These are phyloP conservation scores for Ceriops zippeliana DNA, from an alignment of 345 rosid genomes.

Conservation along the genomic window DNA sequence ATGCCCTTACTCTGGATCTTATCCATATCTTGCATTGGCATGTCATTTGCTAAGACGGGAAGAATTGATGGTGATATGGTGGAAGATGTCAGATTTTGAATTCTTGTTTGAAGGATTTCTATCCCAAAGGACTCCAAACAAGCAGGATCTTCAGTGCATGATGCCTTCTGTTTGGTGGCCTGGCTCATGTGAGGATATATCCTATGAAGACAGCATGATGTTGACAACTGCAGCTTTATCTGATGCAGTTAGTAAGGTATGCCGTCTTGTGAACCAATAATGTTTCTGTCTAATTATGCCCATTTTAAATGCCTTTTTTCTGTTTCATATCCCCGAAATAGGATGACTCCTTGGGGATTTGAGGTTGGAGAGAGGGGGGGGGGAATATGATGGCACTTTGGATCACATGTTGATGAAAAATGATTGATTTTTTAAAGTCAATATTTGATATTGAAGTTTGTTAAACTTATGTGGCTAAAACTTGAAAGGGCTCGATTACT, in stretches of 20 bases:
- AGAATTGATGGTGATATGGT: slow-evolving; percentile 80
- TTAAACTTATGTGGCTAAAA: background rate
- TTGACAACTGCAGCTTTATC: slow-evolving; percentile 71
- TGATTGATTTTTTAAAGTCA: no score
- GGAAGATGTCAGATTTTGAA: slow-evolving; percentile 74
- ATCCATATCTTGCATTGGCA: slow-evolving; percentile 77
- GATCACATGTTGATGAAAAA: no score
- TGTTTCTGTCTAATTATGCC: background rate
- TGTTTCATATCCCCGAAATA: no score
- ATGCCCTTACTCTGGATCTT: slow-evolving; percentile 92
- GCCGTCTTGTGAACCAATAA: background rate
- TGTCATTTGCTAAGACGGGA: slow-evolving; percentile 76
- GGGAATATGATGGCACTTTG: no score
- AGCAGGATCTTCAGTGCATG: slow-evolving; percentile 77
- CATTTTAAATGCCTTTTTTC: no score
- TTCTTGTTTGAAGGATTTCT: slow-evolving; percentile 79
- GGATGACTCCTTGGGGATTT: no score
- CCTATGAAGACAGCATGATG: slow-evolving; percentile 73
- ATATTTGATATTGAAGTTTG: no score
- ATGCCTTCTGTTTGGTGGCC: slow-evolving; percentile 99
- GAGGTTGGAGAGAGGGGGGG: no score
- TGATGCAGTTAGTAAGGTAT: slow-evolving; percentile 77
- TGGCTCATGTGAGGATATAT: slow-evolving; percentile 79
- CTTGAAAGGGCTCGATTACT: background rate
- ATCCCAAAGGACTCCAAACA: slow-evolving; percentile 67